Evolutionary conservation across 768 basidiomycete species (phyloP).

Genomic region (Pleurotus pulmonarius): DNA sequence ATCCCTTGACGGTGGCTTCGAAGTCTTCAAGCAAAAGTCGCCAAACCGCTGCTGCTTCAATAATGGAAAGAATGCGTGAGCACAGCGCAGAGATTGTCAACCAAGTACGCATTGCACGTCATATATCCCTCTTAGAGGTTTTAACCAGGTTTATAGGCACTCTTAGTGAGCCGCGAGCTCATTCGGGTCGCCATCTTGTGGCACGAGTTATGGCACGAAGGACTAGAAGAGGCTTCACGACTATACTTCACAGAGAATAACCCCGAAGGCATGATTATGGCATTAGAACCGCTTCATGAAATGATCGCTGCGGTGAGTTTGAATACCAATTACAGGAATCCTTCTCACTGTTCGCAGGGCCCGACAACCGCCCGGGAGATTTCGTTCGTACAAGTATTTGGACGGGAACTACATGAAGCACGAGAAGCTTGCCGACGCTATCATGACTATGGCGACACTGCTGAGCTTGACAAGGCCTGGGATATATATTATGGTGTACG

Average conservation of each 20-base stretch:
- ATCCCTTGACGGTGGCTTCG: conserved; percentile 92
- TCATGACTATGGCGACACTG: conserved; percentile 79
- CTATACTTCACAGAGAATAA: conserved; percentile 97
- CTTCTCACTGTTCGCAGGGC: conserved; percentile 48
- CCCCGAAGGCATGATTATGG: conserved; percentile 94
- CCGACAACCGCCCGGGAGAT: conserved; percentile 93
- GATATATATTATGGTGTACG: conserved; percentile 94
- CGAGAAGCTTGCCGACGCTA: conserved; percentile 88
- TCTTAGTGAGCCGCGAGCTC: conserved; percentile 87
- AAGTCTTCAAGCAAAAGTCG: conserved; percentile 87
- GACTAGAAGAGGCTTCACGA: conserved; percentile 94
- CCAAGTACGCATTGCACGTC: conserved; percentile 47
- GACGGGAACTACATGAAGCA: conserved; percentile 88
- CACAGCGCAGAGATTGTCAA: conserved; percentile 85
- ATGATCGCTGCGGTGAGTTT: conserved; percentile 78
- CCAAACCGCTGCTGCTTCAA: conserved; percentile 75
- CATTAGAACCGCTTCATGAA: conserved; percentile 88
- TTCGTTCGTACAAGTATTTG: conserved; percentile 92
- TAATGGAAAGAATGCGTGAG: conserved; percentile 92
- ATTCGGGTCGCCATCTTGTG: conserved; percentile 97
- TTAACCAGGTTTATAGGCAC: conserved; percentile 44
- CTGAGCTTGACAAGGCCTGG: conserved; percentile 96
- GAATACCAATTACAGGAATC: background rate
- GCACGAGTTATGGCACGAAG: conserved; percentile 99
- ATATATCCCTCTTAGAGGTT: too few relatives aligned